phyloP scores from a whole-genome alignment of 208 protist genomes.

The Perkinsela sp. region DNA sequence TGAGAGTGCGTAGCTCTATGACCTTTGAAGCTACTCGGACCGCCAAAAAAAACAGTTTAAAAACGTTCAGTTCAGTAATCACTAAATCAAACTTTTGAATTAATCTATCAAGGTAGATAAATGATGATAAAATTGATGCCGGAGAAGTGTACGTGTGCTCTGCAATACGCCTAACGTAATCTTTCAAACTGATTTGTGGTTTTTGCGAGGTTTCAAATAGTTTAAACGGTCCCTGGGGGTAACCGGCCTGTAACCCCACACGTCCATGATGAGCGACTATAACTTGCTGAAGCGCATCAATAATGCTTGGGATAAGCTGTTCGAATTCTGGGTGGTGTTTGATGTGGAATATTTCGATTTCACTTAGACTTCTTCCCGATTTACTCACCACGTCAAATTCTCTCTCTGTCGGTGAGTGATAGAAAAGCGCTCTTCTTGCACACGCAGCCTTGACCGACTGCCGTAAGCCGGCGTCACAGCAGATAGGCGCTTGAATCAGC shows the following conservation, averaged over 20 bases:
- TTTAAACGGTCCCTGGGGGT: not conserved
- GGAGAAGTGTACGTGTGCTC: slow-evolving; percentile 53
- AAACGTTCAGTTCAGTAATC: slow-evolving; percentile 21
- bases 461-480: too few species aligned
- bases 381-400: not conserved
- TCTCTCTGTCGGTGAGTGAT: not conserved
- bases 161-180: slow-evolving; percentile 23
- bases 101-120: slow-evolving; percentile 50
- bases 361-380: slow-evolving; percentile 11
- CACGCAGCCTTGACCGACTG: too few species aligned
- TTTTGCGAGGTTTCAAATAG: slow-evolving; percentile 4
- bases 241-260: slow-evolving; percentile 1
- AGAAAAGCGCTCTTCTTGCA: not conserved
- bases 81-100: slow-evolving; percentile 20
- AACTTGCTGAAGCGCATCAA: slow-evolving; percentile 12
- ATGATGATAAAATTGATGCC: slow-evolving; percentile 19
- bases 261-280: slow-evolving; percentile 14
- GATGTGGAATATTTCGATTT: slow-evolving; percentile 26
- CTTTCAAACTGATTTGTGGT: slow-evolving; percentile 8
- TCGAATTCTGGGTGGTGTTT: slow-evolving; percentile 31
- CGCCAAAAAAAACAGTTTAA: slow-evolving; percentile 28
- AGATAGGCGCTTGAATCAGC: too few species aligned
- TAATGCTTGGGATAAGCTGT: slow-evolving; percentile 16
- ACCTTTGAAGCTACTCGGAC: slow-evolving; percentile 44
- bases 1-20: slow-evolving; percentile 44